Percentiles rank a stretch among this genome's conserved stretches.
phyloP scores from a whole-genome alignment of 805 yeast species.

The Hanseniaspora guilliermondii region DNA sequence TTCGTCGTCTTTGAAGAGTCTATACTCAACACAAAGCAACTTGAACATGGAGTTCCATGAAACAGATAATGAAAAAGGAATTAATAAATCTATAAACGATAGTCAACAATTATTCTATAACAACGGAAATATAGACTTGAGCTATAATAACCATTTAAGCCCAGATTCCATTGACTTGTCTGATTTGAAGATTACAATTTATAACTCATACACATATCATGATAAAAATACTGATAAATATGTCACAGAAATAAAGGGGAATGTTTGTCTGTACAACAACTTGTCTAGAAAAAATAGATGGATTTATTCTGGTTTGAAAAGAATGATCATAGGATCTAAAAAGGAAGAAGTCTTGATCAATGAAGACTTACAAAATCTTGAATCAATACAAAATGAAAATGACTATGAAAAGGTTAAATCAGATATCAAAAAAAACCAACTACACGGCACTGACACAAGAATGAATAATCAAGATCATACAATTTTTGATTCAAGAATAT shows the following conservation, averaged over 20 bases:
- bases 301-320: constrained; percentile 21
- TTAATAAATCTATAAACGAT: background rate
- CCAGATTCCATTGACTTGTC: constrained; percentile 1
- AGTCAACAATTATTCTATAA: background rate
- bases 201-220: constrained; percentile 1
- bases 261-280: constrained; percentile 16
- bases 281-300: constrained; percentile 31
- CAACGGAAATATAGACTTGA: background rate
- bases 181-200: constrained; percentile 7
- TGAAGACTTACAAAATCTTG: constrained; percentile 49
- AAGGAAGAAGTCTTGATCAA: constrained; percentile 29
- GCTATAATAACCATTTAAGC: background rate
- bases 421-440: background rate
- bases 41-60: constrained; percentile 2
- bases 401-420: constrained; percentile 32
- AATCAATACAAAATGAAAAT: constrained; percentile 35
- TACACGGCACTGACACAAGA: background rate
- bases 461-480: constrained; percentile 18
- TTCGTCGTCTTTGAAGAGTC: constrained; percentile 17
- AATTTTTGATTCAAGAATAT: constrained; percentile 48
- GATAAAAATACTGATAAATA: background rate
- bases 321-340: constrained; percentile 30
- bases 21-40: background rate
- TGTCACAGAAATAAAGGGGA: constrained; percentile 9
- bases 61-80: background rate